Evolutionary conservation across 2,329 filamentous ascomycete genomes (phyloP).

Genomic region (Trichoderma guizhouense): DNA sequence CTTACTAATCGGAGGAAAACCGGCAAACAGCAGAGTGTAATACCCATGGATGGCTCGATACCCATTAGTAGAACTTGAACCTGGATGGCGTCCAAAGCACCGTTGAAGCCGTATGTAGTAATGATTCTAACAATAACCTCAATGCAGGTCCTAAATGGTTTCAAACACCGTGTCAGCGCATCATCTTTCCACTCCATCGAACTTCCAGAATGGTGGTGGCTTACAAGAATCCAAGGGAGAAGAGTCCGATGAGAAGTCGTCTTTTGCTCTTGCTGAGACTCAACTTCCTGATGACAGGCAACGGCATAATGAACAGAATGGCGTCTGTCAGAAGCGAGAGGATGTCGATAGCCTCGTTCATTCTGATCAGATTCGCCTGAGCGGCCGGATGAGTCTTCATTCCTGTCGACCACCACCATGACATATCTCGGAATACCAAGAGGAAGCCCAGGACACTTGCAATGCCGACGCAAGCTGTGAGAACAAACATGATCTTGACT

Average conservation of each 20-base stretch:
- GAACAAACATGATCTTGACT: constrained; percentile 2
- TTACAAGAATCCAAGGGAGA: constrained; percentile 9
- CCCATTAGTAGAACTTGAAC: constrained; percentile 3
- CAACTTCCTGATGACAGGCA: constrained; percentile 4
- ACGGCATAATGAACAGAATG: constrained; percentile 7
- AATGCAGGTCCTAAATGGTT: not conserved
- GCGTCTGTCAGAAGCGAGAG: constrained; percentile 6
- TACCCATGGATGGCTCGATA: constrained; percentile 11
- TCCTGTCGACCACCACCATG: constrained; percentile 14
- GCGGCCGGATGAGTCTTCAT: not conserved
- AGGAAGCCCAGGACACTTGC: constrained; percentile 1
- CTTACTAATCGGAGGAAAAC: constrained; percentile 5
- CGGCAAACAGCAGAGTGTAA: constrained; percentile 7
- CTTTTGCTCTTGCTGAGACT: constrained; percentile 6
- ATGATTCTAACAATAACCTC: constrained; percentile 8
- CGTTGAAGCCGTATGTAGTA: constrained; percentile 1
- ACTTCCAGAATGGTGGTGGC: not conserved
- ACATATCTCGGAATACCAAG: constrained; percentile 1
- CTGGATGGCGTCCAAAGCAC: not conserved
- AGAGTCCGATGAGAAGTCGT: constrained; percentile 4
- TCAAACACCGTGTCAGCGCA: not conserved
- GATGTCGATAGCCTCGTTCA: constrained; percentile 12
- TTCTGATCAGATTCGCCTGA: not conserved
- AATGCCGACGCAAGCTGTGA: not conserved
- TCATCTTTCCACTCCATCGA: too few species aligned